These are phyloP conservation scores for Aegilops sharonensis DNA, from an alignment of 176 grass and related monocot species.

Conservation along the genomic window DNA sequence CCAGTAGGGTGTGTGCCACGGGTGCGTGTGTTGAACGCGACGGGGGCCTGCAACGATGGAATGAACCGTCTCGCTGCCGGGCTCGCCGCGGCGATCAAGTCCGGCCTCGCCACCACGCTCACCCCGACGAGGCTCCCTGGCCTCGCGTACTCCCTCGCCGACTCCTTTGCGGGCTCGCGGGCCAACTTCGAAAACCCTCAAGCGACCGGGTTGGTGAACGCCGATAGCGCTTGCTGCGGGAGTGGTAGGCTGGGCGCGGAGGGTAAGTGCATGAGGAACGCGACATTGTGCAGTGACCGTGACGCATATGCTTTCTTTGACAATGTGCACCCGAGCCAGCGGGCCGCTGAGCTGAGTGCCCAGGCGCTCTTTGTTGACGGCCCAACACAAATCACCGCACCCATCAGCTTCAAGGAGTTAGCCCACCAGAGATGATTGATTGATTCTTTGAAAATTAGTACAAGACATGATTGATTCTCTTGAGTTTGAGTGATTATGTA, in stretches of 20 bases:
- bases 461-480: background rate
- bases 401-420: conserved; percentile 37
- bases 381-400: background rate
- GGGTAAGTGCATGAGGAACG: background rate
- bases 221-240: conserved; percentile 40
- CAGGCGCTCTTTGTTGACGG: background rate
- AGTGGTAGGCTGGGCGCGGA: conserved; percentile 10
- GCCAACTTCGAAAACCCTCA: background rate
- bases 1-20: conserved; percentile 21
- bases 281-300: background rate
- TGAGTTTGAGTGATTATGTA: too few species aligned
- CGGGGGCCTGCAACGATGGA: conserved; percentile 24
- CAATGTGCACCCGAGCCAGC: conserved; percentile 26
- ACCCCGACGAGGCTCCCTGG: background rate
- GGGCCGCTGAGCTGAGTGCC: background rate
- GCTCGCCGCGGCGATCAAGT: conserved; percentile 7
- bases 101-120: background rate
- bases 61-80: conserved; percentile 29
- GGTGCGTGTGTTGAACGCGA: background rate
- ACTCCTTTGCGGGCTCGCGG: background rate
- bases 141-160: conserved; percentile 13
- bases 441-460: background rate
- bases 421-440: background rate
- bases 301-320: conserved; percentile 36
- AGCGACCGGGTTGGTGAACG: background rate